Base-by-base conservation (phyloP, 2,329 filamentous ascomycete genomes). In the Fusarium newnesense region DNA sequence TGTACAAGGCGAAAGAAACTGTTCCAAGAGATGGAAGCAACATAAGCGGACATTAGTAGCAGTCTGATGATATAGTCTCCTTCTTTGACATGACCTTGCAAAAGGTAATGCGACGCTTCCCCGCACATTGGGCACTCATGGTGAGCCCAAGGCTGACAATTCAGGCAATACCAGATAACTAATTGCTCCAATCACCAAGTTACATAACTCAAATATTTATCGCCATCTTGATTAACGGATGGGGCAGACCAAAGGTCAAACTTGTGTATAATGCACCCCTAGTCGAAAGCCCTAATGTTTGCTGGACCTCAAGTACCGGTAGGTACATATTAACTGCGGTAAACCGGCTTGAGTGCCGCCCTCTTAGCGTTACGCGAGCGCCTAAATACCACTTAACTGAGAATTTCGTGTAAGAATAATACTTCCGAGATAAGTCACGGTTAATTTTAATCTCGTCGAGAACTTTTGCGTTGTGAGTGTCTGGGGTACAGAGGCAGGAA, bases 221-320 rank as follows among this genome's bases (percentile, higher is more conserved):
- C 0, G 4, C 7, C 9, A n/a, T 7, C 7, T 15, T 5, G 0
- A 24, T 34, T 10, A 24, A 24, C 9, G 1, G 4, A 19, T 2
- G 12, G 8, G 4, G 8, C 4, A 18, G 16, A 7, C 16, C 3
- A 19, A 50, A 2, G 4, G 2, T 24, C 8, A 24, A 13, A 12
- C 9, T 13, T 24, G 8, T 9, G 5, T 24, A 24, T 19, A 7
- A 15, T 24, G 11, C 21, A 3, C 4, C 5, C 24, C 12, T 1
- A 19, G 16, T 30, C 3, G 12, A 24, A 9, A 24, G n/a, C 2
- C 4, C 10, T 21, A 7, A 50, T 7, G 21, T 24, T 24, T 3
- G 16, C 10, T 34, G 5, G 8, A 9, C 21, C 15, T 32, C 7
- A 24, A 24, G 24, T 24, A 24, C 24, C n/a, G 24, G 4, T 10